A percentile compares a stretch with the other conserved stretches of the same genome.
Evolutionary conservation across 1,284 basidiomycete genomes (phyloP).

Genomic region (Heterobasidion irregulare): DNA sequence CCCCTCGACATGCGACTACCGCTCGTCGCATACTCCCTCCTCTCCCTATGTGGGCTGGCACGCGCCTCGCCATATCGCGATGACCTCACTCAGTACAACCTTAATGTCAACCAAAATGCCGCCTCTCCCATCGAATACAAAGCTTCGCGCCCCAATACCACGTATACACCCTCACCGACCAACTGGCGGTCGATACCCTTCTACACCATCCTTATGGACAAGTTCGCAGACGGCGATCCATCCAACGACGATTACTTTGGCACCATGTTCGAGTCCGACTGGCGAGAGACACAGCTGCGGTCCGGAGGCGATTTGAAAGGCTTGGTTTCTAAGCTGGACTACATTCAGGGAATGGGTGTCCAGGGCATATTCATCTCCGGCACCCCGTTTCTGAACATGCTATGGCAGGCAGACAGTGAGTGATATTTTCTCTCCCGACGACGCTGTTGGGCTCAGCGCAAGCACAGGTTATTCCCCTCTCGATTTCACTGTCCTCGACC

Average conservation of each 20-base stretch:
- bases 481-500: constrained; percentile 84
- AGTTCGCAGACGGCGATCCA: constrained; percentile 88
- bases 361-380: constrained; percentile 82
- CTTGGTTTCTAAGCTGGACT: constrained; percentile 69
- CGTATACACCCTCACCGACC: constrained; percentile 70
- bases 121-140: constrained; percentile 63
- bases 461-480: constrained; percentile 79
- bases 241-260: constrained; percentile 84
- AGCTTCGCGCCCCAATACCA: constrained; percentile 50
- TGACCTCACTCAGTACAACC: constrained; percentile 74
- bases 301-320: constrained; percentile 83
- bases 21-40: constrained; percentile 8
- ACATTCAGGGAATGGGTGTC: constrained; percentile 83
- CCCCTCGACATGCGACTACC: constrained; percentile 14
- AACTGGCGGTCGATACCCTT: constrained; percentile 84
- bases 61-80: constrained; percentile 64
- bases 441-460: neutral
- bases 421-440: constrained; percentile 11
- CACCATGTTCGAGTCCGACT: constrained; percentile 76
- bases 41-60: constrained; percentile 20
- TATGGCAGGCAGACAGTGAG: constrained; percentile 91
- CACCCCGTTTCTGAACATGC: constrained; percentile 88
- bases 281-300: constrained; percentile 80
- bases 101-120: constrained; percentile 78
- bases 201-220: constrained; percentile 85